A percentile compares a stretch with the other conserved stretches of the same genome.
Conservation (phyloP, 352 stramenopile genomes). For the Pythium aristosporum region DNA sequence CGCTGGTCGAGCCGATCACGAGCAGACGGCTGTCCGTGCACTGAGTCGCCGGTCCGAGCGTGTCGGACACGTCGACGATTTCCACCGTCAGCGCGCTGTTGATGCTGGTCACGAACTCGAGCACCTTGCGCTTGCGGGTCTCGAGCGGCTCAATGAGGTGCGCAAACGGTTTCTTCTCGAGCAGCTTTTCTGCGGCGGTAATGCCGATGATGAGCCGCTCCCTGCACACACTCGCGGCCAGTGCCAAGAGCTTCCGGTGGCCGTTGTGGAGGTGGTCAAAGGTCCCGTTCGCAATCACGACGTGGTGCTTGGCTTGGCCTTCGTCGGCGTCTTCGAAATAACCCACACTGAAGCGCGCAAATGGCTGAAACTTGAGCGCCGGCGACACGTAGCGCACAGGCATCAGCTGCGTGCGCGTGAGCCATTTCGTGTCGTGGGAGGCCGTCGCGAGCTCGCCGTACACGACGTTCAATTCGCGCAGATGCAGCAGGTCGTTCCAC, state of each 20-base stretch:
- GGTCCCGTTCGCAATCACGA: conserved; percentile 54
- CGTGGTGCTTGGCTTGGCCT: not conserved
- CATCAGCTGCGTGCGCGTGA: conserved; percentile 35
- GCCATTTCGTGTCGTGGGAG: conserved; percentile 49
- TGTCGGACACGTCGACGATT: conserved; percentile 72
- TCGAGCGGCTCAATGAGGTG: conserved; percentile 63
- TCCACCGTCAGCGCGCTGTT: conserved; percentile 56
- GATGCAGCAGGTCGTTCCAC: conserved; percentile 59
- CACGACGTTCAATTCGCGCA: conserved; percentile 60
- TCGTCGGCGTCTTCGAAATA: conserved; percentile 54
- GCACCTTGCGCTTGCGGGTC: conserved; percentile 51
- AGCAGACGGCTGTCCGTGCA: not conserved
- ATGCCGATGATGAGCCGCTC: conserved; percentile 69
- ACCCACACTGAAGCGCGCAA: conserved; percentile 38
- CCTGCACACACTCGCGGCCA: conserved; percentile 58
- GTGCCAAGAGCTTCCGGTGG: conserved; percentile 86
- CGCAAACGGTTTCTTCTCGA: conserved; percentile 23
- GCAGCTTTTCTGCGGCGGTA: conserved; percentile 4
- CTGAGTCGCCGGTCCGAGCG: not conserved
- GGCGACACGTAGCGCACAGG: conserved; percentile 67
- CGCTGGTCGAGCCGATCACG: conserved; percentile 11
- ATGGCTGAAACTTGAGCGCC: conserved; percentile 41
- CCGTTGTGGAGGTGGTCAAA: conserved; percentile 91
- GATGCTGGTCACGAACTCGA: conserved; percentile 55
- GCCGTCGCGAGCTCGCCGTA: conserved; percentile 50